Base-by-base conservation (phyloP, 805 yeast species). In the Myxozyma vanderwaltii region DNA sequence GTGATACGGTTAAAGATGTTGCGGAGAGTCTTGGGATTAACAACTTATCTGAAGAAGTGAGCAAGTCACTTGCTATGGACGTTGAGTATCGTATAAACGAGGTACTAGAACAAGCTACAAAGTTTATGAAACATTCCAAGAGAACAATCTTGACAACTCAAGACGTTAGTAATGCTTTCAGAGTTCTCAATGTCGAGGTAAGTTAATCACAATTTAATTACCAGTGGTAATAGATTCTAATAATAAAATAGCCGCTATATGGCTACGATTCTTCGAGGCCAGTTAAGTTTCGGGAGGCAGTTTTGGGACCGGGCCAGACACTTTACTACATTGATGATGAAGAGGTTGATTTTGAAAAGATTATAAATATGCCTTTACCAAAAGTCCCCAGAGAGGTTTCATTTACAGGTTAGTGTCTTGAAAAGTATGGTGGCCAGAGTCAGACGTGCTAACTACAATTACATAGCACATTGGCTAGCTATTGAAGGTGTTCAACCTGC, bases 401-500 rank as follows among this genome's bases (percentile, higher is more conserved):
- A 0, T 91, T 89, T 72, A 91, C 98, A 0, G 96, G 97, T 4
- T 47, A 50, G 2, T 12, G 3, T 12, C 39, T 31, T 10, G 17
- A n/a, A n/a, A n/a, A n/a, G 15, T 8, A 10, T 21, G n/a, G 8
- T 24, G 6, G 24, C n/a, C 15, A 19, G 12, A n/a, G 17, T 33
- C 24, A n/a, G 23, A 36, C 5, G 3, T 13, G 23, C 12, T 51
- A 19, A 29, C 26, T 24, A 6, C 12, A 13, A 6, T 10, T 35
- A 4, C 46, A 27, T 39, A 56, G 68, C 68, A 2, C 79, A 76
- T 63, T 92, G 99, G 98, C 79, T 95, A 33, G 98, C 99, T 0
- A 89, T 94, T 54, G 99, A 94, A 74, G 99, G 99, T 58, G 96
- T 94, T 7, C 99, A 94, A 71, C 99, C 99, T 0, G 86, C 94